A percentile compares a stretch with the other conserved stretches of the same genome.
Evolutionary conservation across 495 filamentous ascomycete species (phyloP).

Genomic region (Tuber indicum): DNA sequence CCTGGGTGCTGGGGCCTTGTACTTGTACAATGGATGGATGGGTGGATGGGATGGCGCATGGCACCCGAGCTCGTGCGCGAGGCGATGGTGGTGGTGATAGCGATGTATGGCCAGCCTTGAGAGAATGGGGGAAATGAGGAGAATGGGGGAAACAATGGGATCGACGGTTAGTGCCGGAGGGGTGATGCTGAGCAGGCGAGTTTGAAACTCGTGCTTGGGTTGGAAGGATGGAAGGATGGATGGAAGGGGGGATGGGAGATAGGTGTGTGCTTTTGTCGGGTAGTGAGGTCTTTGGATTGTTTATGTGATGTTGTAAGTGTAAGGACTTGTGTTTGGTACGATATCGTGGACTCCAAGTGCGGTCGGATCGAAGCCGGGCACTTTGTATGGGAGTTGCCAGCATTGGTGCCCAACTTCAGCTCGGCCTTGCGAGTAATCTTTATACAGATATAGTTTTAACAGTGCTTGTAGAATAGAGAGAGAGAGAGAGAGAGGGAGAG

Average conservation of each 20-base stretch:
- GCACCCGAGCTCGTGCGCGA: not conserved
- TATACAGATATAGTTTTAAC: not conserved
- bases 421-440: not conserved
- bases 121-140: not conserved
- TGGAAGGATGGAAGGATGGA: slow-evolving; percentile 2
- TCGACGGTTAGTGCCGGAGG: not conserved
- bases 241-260: not conserved
- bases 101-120: not conserved
- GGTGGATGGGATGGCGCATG: not conserved
- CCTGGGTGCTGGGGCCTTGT: not conserved
- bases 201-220: not conserved
- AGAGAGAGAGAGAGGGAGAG: not conserved
- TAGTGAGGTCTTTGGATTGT: not conserved
- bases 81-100: not conserved
- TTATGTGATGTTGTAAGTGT: not conserved
- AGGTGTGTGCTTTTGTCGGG: not conserved
- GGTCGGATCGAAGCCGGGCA: too few relatives aligned
- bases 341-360: not conserved
- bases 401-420: too few relatives aligned
- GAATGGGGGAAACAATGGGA: not conserved
- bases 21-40: not conserved
- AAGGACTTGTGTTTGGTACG: not conserved
- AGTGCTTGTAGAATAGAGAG: not conserved
- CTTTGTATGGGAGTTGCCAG: too few relatives aligned
- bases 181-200: not conserved